Conservation (phyloP, 768 basidiomycete genomes). For the Daedaleopsis sinensis region DNA sequence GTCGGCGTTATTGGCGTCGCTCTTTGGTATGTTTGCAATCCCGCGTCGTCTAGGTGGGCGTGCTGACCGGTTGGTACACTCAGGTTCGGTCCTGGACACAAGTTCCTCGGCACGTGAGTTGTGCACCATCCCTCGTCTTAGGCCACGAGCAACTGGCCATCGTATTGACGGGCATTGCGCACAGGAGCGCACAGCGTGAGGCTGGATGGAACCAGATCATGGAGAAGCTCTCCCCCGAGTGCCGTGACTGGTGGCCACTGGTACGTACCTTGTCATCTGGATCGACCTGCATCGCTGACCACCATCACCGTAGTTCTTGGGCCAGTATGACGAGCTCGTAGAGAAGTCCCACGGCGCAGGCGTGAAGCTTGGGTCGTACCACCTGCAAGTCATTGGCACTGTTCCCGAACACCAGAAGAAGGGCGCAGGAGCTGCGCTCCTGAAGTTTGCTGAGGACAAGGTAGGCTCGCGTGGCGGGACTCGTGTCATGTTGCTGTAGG, state of each 20-base stretch:
- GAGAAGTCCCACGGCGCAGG: neutral
- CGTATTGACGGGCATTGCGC: neutral
- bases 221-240: neutral
- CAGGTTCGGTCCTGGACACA: slow-evolving; percentile 2
- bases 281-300: neutral
- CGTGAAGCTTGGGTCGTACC: slow-evolving; percentile 1
- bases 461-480: neutral
- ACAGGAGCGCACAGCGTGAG: neutral
- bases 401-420: neutral
- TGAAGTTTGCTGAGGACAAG: neutral
- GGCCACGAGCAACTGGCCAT: neutral
- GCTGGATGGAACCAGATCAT: neutral
- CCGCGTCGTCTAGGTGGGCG: neutral
- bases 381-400: neutral
- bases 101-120: neutral
- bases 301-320: neutral
- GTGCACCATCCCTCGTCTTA: neutral
- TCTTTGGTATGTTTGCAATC: neutral
- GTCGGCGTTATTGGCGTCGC: neutral
- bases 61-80: neutral
- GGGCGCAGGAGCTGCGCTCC: neutral
- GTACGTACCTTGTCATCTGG: neutral
- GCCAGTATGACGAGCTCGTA: neutral
- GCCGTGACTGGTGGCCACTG: neutral
- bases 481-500: neutral